Percentiles rank a stretch among this genome's conserved stretches.
Evolutionary conservation across 176 grass and related monocot species (phyloP).

Genomic region (Hordeum vulgare): MorexV3_pseudomolecules_assembly NC_058521.1:318258988-318259487

Average conservation of each 20-base stretch:
- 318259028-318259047: conserved; percentile 75
- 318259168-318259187: neutral
- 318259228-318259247: conserved; percentile 6
- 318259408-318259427: neutral
- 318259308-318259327: conserved; percentile 86
- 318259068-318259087: conserved; percentile 67
- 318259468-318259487: neutral
- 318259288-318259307: conserved; percentile 76
- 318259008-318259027: conserved; percentile 70
- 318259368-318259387: neutral
- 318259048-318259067: conserved; percentile 96
- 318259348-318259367: neutral
- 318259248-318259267: neutral
- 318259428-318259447: neutral
- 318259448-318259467: neutral
- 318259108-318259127: too few relatives aligned
- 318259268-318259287: conserved; percentile 98
- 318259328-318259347: neutral
- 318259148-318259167: neutral
- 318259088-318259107: conserved; percentile 85
- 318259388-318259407: neutral
- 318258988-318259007: conserved; percentile 76
- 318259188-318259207: neutral
- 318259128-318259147: neutral
- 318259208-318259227: neutral